Evolutionary conservation across 176 grass and related monocot genomes (phyloP), one percentile per base, ranked within the genome.

Genomic region (Carex scoparia): DNA sequence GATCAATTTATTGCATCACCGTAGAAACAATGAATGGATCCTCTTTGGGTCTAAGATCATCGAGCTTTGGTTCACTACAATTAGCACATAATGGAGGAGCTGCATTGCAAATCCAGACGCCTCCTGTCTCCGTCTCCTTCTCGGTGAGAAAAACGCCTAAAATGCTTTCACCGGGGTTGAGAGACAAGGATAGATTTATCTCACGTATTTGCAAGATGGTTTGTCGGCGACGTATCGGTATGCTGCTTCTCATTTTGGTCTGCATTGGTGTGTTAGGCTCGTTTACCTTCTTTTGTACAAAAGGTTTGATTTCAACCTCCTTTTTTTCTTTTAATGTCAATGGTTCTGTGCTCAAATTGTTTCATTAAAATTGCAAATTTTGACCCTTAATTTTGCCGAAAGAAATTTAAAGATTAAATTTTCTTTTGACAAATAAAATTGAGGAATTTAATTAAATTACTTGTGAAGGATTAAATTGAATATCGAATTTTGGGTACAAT

Each of bases 21-120:
- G 64, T 40, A 86, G 80, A 85, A 82, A 87, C 80, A 75, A 90
- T 90, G 88, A 90, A 81, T 87, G 88, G 80, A 58, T 85, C 78
- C 79, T 81, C 61, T 46, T 1, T 63, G 59, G 79, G 56, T 77
- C 69, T 85, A 35, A 71, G 84, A 85, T 85, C 84, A 14, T 85
- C 84, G 54, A 85, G 84, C 53, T 77, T 77, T 28, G 84, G 84
- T 61, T 85, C 84, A 4, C n/a, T 85, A 62, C 84, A 85, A 77
- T 11, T 75, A 23, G 53, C 10, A 1, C 84, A 65, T 10, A 75
- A 86, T 58, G 38, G 61, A 75, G 70, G 69, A 1, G 11, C 68
- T 40, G 70, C n/a, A 64, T 86, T 86, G 84, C 84, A 59, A 79
- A 86, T 86, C 31, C 68, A 86, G 19, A 65, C 84, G 5, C 57